Conservation (phyloP, 2,329 filamentous ascomycete genomes). For the Diplocarpon mali region DNA sequence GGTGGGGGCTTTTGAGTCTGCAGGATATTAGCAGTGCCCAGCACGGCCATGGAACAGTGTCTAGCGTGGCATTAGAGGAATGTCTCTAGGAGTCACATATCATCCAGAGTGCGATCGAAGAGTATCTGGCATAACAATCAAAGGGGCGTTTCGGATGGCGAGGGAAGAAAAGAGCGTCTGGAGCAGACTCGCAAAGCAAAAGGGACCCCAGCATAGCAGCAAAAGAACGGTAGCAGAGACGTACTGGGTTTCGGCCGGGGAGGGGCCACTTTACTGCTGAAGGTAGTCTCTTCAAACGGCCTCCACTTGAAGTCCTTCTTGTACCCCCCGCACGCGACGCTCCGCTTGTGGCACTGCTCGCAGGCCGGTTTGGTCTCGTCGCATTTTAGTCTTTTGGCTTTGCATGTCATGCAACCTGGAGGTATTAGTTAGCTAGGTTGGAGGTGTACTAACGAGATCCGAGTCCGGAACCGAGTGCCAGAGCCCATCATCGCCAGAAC, state of each 20-base stretch:
- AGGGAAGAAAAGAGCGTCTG: too few relatives aligned
- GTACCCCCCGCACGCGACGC: conserved; percentile 58
- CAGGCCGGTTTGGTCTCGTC: conserved; percentile 62
- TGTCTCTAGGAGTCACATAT: neutral
- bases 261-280: conserved; percentile 32
- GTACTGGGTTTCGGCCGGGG: conserved; percentile 21
- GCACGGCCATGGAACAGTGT: too few relatives aligned
- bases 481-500: neutral
- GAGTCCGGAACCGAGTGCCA: neutral
- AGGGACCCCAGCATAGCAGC: too few relatives aligned
- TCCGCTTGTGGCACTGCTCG: conserved; percentile 53
- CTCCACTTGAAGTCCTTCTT: conserved; percentile 70
- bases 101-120: too few relatives aligned
- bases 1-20: conserved; percentile 17
- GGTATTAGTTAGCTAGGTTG: conserved; percentile 10
- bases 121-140: too few relatives aligned
- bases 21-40: conserved; percentile 9
- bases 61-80: too few relatives aligned
- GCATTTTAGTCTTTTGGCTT: conserved; percentile 62
- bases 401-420: conserved; percentile 62
- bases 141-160: too few relatives aligned
- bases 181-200: too few relatives aligned
- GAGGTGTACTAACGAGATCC: too few relatives aligned
- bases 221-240: neutral
- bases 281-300: conserved; percentile 53